Evolutionary conservation across 2,329 filamentous ascomycete genomes (phyloP), one percentile per base, ranked within the genome.

Genomic region (Fonsecaea erecta): DNA sequence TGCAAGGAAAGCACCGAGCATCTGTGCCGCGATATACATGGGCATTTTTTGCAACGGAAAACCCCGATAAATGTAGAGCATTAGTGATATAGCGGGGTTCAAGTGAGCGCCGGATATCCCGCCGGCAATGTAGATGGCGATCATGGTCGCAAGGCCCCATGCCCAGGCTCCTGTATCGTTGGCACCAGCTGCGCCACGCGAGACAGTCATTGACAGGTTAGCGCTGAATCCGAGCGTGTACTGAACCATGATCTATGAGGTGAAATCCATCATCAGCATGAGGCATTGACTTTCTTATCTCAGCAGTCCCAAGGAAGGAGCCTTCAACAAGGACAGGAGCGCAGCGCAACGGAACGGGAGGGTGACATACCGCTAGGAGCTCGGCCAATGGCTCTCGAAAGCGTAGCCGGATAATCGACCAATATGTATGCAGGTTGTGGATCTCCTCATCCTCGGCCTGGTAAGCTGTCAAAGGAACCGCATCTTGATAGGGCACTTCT

Each of bases 91-190:
- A 8, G 76, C 74, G 0, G 80, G 80, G 56, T 82, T 82, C 18
- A 82, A 74, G 60, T 82, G 80, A 2, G 79, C 80, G 59, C 80
- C 80, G 3, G 80, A 82, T 18, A 82, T 77, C 60, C 80, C 80
- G 77, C 80, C 80, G 21, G 77, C 79, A 37, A 82, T 77, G 64
- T 82, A 81, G 67, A 82, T 81, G 9, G 74, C 80, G 34, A 81
- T 75, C 81, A 86, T 87, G 24, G 80, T 80, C 1, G 81, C 83
- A 14, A 86, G 76, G 1, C 84, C 85, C 84, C 84, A 86, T 4
- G 80, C 78, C 77, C 76, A 81, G 28, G 74, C 72, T 2, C 79
- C 77, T 9, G 80, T 79, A 66, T 79, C 77, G 3, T 80, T 79
- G 34, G 81, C 83, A 1, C 78, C 78, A 0, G 75, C 72, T 18